Base-by-base conservation (phyloP, 768 basidiomycete species). In the Infundibulicybe gibba region DNA sequence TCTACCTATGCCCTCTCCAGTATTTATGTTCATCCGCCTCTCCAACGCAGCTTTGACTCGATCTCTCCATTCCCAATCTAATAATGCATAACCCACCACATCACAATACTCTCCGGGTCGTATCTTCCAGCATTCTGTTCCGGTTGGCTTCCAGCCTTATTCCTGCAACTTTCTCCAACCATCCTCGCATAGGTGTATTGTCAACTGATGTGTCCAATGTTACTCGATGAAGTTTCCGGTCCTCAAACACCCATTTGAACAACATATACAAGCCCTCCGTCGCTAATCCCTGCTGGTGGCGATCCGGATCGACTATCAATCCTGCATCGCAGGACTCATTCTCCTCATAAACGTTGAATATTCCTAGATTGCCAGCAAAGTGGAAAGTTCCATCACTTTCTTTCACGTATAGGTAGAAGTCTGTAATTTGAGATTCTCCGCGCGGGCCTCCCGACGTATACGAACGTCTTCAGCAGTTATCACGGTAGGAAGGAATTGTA, bases 221-320 rank as follows among this genome's bases (percentile, higher is more conserved):
- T 12, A 66, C 65, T 11, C 75, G 61, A 50, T 75, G 74, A 13
- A 76, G 52, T 9, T 63, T 64, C 30, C 58, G 58, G 40, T 69
- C 65, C 47, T 75, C 75, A n/a, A 77, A 76, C 0, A 65, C 61
- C 47, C 69, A 69, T 48, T 55, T 54, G 37, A 77, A 52, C 14
- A 74, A 25, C 10, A 61, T 58, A 49, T 76, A 72, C 20, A 78
- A 56, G 10, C 70, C 61, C 41, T 76, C 76, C 11, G 75, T 76
- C 32, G 68, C 74, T 40, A 72, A 49, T 1, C 70, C 69, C 30
- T 60, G 57, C 25, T 70, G 62, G 30, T 71, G 68, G 6, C 61
- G 48, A 16, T 68, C 64, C 5, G 72, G 66, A 25, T 54, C 49
- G 34, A 77, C 52, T 16, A 72, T 49, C 47, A 77, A 69, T 12